Evolutionary conservation across 2,329 filamentous ascomycete genomes (phyloP), one percentile per base, ranked within the genome.

Genomic region (Alternaria alternata): DNA sequence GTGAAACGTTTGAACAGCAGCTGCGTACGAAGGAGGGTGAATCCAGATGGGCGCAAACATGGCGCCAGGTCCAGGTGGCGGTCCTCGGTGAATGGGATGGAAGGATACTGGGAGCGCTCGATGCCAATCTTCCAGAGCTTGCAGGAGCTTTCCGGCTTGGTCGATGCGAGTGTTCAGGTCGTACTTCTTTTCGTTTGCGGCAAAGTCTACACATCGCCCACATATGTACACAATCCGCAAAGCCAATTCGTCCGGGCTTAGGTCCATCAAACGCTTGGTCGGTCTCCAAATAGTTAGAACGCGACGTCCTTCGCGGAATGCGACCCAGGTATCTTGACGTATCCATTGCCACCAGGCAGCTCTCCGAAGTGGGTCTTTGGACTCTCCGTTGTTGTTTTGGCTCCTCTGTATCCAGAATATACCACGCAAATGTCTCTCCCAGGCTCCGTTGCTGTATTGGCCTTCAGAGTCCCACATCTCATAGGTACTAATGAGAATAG

Each of bases 331-430:
- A 68, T 90, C 88, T 68, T 90, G 88, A n/a, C 86, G 80, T 4
- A 89, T 76, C 88, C 87, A 90, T 0, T 84, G 83, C 87, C 88
- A 90, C 88, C 87, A 89, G 0, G 87, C 85, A 0, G 86, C 84
- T 62, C 85, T 83, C 42, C 84, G 80, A 0, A 89, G 77, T 0
- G 86, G 85, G 0, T 84, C 83, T 16, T 59, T 64, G 0, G 82
- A 84, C 51, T 86, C 86, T 1, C 86, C 87, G 55, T 89, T 82
- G 44, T 88, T 87, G 48, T 87, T 81, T 53, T 87, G 86, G 0
- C 84, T 87, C n/a, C 87, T 78, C 57, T 89, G 84, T 16, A 89
- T 89, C 85, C 87, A 89, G 64, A 89, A 90, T 0, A 89, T 86
- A 0, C 87, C 87, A 67, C 88, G 86, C 0, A 89, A 78, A 68